Conservation (phyloP, 495 filamentous ascomycete genomes). For the Penicillium manginii region DNA sequence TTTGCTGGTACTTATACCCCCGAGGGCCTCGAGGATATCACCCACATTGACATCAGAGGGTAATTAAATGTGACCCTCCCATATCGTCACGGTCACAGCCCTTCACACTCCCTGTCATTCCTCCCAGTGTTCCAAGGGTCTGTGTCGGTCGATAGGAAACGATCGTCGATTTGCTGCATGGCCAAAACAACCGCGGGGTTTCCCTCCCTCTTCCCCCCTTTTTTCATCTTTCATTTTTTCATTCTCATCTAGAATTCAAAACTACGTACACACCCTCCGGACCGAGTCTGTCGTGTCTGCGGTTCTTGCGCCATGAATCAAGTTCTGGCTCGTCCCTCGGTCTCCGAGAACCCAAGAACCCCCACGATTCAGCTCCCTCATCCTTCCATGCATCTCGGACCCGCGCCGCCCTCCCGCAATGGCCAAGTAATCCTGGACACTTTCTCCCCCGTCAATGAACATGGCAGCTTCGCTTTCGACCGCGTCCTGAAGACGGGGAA, state of each 20-base stretch:
- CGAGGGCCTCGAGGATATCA: not conserved
- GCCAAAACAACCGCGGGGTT: conserved; percentile 24
- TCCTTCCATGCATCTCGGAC: conserved; percentile 20
- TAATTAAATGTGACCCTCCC: not conserved
- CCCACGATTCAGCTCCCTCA: conserved; percentile 36
- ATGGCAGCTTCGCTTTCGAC: conserved; percentile 94
- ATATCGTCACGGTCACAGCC: not conserved
- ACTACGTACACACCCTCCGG: not conserved
- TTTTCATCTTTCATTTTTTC: not conserved
- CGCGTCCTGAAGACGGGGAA: conserved; percentile 86
- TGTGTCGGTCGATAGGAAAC: conserved; percentile 9
- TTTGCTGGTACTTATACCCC: not conserved
- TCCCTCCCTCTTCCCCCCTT: conserved; percentile 11
- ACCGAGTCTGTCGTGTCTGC: not conserved
- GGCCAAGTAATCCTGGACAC: conserved; percentile 65
- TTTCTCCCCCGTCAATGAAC: conserved; percentile 85
- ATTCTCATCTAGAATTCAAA: conserved; percentile 7
- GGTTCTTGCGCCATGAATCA: conserved; percentile 28
- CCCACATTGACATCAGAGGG: not conserved
- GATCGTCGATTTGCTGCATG: conserved; percentile 20
- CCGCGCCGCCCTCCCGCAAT: conserved; percentile 35
- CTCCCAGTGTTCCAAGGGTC: conserved; percentile 3
- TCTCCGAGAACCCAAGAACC: conserved; percentile 28
- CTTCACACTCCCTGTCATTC: not conserved
- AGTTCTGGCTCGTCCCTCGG: conserved; percentile 27